Base-by-base conservation (phyloP, 768 basidiomycete genomes). In the Lactarius vividus region DNA sequence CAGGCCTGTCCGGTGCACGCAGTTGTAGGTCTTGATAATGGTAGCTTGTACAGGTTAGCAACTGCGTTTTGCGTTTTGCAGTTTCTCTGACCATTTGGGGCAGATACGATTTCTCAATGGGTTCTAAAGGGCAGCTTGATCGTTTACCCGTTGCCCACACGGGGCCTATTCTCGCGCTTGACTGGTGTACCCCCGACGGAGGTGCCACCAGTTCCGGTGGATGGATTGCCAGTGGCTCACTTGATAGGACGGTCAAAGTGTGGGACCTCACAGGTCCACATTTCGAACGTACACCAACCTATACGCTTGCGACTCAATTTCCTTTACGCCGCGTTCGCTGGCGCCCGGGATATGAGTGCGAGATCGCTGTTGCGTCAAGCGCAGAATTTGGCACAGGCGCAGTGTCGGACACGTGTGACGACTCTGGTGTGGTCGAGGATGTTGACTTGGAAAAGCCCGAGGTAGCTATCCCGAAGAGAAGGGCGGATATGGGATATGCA, bases 81-180 rank as follows among this genome's bases (percentile, higher is more conserved):
- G n/a, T 10, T 15, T 11, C 23, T n/a, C 63, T 54, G 11, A 53
- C 53, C 28, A 20, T 44, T 37, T 29, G 20, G 49, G 16, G 58
- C 59, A 88, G 89, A 66, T 93, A 91, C 89, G 92, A 94, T 71
- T 77, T 93, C 61, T 83, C 85, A 70, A 87, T 88, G 84, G 89
- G 89, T 4, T 88, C 89, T 69, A 83, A 86, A 7, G 89, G 90
- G 5, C 82, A 84, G 57, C 78, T 91, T 0, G 91, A 92, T 72
- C 84, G 87, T 26, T 77, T 93, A 23, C 82, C 85, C 7, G 84
- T 91, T 7, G 91, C 92, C 0, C 92, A 94, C 75, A 80, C 83
- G 8, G 85, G 85, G 0, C 82, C 91, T 8, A 85, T 94, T 13
- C 84, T 91, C 2, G 78, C 89, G 3, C 75, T 93, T 26, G 91